Evolutionary conservation across 2,329 filamentous ascomycete species (phyloP), one percentile per base, ranked within the genome.

Genomic region (Nothopassalora personata): DNA sequence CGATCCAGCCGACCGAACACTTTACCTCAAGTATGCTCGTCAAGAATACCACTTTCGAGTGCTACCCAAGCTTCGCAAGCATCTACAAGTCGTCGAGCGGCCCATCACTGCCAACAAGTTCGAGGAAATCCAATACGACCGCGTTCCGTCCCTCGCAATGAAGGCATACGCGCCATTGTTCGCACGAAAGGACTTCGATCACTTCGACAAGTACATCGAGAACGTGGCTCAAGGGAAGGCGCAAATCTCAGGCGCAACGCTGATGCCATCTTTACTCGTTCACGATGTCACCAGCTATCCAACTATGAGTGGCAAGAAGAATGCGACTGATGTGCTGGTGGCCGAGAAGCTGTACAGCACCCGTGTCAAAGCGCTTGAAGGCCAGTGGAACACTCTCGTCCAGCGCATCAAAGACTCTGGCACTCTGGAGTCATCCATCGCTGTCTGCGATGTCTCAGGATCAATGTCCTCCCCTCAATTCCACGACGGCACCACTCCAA

Each of bases 341-440:
- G 58, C 70, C 8, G 57, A 61, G 4, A 76, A 74, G 63, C 63
- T 73, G 1, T 47, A 50, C 0, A 59, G 68, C 5, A 68, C 80
- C 1, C 60, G 73, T 27, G 30, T 53, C 30, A 76, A 78, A 55
- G 74, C 79, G 2, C 36, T 76, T 2, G 74, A 82, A 56, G 77
- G 74, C 0, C 83, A 86, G 66, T 86, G 83, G 83, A 80, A 80
- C 8, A 73, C 79, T 0, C 73, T 86, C 0, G 81, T 86, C n/a
- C 74, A 83, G 68, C 78, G 83, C 1, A 79, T 85, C 68, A 80
- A 77, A 52, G 80, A 84, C 60, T 81, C 78, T 2, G 83, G 83
- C 2, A 78, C 74, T 0, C 71, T 86, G 7, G 72, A 79, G 15
- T 79, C 77, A 15, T 77, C 78, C 58, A 82, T 86, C 34, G 82